Conservation (phyloP, 225 moss, liverwort and hornwort species). For the Antitrichia curtipendula region DNA sequence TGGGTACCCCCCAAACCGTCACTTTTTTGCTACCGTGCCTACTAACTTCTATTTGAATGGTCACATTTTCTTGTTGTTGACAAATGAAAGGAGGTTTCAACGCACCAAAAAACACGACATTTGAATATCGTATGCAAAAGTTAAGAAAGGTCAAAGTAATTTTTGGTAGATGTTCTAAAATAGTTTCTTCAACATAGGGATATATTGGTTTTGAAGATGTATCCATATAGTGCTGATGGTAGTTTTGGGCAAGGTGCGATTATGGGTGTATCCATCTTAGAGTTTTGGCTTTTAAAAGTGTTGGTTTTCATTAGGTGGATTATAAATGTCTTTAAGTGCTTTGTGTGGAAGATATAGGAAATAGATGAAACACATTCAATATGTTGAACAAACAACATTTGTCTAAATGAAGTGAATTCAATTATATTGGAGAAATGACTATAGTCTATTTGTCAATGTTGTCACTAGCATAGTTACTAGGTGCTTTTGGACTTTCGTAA, state of each 20-base stretch:
- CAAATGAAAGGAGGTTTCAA: fast-evolving
- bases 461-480: neutral
- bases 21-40: neutral
- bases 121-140: neutral
- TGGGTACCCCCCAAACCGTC: neutral
- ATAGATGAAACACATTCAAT: neutral
- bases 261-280: fast-evolving
- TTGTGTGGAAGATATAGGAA: fast-evolving
- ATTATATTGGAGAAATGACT: neutral
- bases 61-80: too few species aligned
- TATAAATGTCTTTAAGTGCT: neutral
- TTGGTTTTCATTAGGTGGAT: neutral
- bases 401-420: neutral
- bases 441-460: too few species aligned
- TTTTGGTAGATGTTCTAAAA: neutral
- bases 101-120: neutral
- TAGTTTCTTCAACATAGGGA: fast-evolving
- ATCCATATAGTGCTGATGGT: fast-evolving
- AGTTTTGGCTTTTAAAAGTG: neutral
- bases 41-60: neutral
- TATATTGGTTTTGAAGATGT: neutral
- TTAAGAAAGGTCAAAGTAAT: neutral
- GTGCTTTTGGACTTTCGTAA: neutral
- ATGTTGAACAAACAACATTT: neutral
- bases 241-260: fast-evolving